Base-by-base conservation (phyloP, 2,329 filamentous ascomycete genomes). In the Penicillium brevicompactum region DNA sequence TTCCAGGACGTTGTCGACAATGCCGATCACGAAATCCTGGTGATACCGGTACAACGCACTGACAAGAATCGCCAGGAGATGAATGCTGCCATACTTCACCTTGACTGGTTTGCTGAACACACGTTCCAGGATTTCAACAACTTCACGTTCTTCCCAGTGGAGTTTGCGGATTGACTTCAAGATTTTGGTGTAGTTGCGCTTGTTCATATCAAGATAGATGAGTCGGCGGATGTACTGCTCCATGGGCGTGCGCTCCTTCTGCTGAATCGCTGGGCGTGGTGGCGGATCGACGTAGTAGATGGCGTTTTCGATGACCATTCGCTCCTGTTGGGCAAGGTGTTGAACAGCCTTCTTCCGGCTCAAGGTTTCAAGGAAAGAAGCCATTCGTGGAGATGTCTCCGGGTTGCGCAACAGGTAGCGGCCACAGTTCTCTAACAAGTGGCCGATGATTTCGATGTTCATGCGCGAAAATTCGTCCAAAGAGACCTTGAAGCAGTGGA, bases 401-500 rank as follows among this genome's bases (percentile, higher is more conserved):
- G 91, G 88, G 64, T 94, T 97, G 47, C 93, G 90, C 55, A 99
- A 82, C 21, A 99, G 80, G 74, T 97, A 99, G 16, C 94, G 87
- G 42, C 94, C 94, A 69, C 95, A 99, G 61, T 97, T 97, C 73
- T 99, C 94, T 21, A 99, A 82, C 27, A 99, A 81, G 68, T 95
- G 96, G 68, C 92, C 95, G 60, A 99, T 93, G 65, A 99, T 97
- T 73, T 99, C 95, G 60, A 99, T 97, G 69, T 99, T 99, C 90
- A 97, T 97, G 58, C 93, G 86, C 2, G 94, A 97, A 70, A 99
- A 99, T 69, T 99, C 94, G 67, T 99, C 94, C 27, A 99, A 78
- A 64, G 93, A 95, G 72, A 99, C 93, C 74, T 97, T 99, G 66
- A 99, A 85, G 70, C 94, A 99, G 70, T 99, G 94, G 70, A 99